Evolutionary conservation across 305 asterid species (phyloP), one percentile per base, ranked within the genome.

Genomic region (Fraxinus sp.): DNA sequence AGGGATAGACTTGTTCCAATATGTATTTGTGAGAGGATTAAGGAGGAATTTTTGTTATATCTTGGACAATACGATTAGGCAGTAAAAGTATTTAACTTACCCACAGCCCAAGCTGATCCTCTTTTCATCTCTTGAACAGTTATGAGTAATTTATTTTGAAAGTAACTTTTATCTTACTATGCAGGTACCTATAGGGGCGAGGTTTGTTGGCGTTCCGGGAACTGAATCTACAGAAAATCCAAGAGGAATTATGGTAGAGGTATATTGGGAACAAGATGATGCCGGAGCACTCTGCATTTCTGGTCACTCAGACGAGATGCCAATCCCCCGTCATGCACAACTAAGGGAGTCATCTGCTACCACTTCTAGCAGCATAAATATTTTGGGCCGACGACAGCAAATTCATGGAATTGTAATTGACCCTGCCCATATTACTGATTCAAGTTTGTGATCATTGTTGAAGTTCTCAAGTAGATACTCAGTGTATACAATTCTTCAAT

Each of bases 251-350:
- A 94, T 94, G 98, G 98, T 96, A 11, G 97, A 93, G 87, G 93
- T 93, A 14, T 88, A 88, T 81, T 94, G 99, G 99, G 95, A 91
- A 86, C 98, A 92, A 86, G 99, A 94, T 81, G 98, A 93, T 77
- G 84, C 90, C 1, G 99, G 99, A 7, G 80, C 93, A n/a, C 94
- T 94, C 70, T 92, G 99, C 90, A 87, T 96, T 76, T 90, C 98
- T 22, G 93, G 98, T 78, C 81, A 90, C 81, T 94, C 98, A 0
- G 84, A 75, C 1, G 94, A 89, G 78, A 89, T 76, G 35, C 89
- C 94, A 13, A 88, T 94, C 72, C 97, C 97, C 14, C 84, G 92
- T 80, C 89, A 85, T 70, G 89, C 89, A 36, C 91, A 83, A 80
- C 84, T 89, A 4, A 79, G 18, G 55, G 85, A 85, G 78, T 62